Evolutionary conservation across 2,329 filamentous ascomycete genomes (phyloP), one percentile per base, ranked within the genome.

Genomic region (Pyrenochaeta sp.): DNA sequence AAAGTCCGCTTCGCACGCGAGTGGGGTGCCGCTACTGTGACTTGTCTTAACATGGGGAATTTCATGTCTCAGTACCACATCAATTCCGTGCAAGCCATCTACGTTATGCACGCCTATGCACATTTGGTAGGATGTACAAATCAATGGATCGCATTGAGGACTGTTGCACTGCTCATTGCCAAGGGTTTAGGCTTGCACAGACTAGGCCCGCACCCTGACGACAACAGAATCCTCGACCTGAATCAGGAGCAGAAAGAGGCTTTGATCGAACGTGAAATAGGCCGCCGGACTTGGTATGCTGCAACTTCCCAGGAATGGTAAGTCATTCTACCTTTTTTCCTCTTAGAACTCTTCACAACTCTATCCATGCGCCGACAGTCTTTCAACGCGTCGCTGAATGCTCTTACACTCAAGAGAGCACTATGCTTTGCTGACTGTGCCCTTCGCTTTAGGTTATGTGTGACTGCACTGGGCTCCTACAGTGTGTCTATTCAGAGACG

Each of bases 71-170:
- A 67, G 50, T 61, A 63, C 44, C 48, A 76, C 65, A 55, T 77
- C 66, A 58, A 70, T 57, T 56, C 69, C 0, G 72, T 82, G 3
- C 77, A 83, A 59, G 76, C 81, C 3, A 80, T 84, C 33, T 69
- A 78, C 9, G 79, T 77, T 1, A 67, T 81, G 27, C 81, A 81
- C n/a, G 78, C 81, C 2, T 78, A 78, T 7, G 81, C 80, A 7
- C 81, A 84, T 63, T 66, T 81, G 14, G 72, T 83, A 1, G 81
- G 81, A 1, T 78, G 77, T 20, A 79, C 79, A 6, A 81, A 81
- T 56, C 78, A 77, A 36, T 80, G 81, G 53, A 77, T 75, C 3
- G 77, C 81, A 1, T 72, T 80, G 17, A 71, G 82, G 7, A 78
- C 77, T 2, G 75, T 79, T 1, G 80, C 77, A 2, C 67, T 79